A percentile compares a stretch with the other conserved stretches of the same genome.
Conservation (phyloP, 768 basidiomycete species). For the Gloeophyllum trabeum region DNA sequence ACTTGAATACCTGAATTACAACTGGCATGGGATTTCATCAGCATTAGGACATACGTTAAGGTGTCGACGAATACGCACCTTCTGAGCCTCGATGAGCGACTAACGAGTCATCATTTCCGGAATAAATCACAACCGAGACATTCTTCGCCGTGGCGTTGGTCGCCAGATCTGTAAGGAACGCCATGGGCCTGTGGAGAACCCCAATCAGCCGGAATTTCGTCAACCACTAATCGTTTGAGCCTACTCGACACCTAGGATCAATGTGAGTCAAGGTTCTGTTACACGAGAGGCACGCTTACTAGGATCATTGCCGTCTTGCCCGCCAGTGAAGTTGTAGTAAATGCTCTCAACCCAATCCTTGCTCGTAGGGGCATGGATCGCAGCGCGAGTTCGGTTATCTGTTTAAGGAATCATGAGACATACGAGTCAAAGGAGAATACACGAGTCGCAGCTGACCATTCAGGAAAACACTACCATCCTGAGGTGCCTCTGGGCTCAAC, state of each 20-base stretch:
- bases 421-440: background rate
- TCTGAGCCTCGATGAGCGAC: constrained; percentile 54
- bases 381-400: constrained; percentile 46
- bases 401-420: background rate
- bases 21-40: constrained; percentile 3
- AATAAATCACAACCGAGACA: constrained; percentile 46
- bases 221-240: constrained; percentile 7
- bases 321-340: constrained; percentile 23
- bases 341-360: constrained; percentile 28
- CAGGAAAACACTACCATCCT: constrained; percentile 45
- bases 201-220: too few species aligned
- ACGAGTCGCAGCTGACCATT: constrained; percentile 32
- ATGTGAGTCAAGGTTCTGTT: background rate
- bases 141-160: constrained; percentile 44
- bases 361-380: constrained; percentile 60
- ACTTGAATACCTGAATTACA: constrained; percentile 5
- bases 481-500: constrained; percentile 34
- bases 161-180: constrained; percentile 54
- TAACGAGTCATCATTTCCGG: constrained; percentile 61
- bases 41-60: constrained; percentile 17
- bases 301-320: constrained; percentile 16
- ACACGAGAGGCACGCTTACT: constrained; percentile 15
- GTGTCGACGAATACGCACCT: constrained; percentile 23
- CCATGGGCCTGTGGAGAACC: constrained; percentile 37
- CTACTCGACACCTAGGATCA: constrained; percentile 20